These are phyloP conservation scores for Helotiales sp. DNA, from an alignment of 2,329 filamentous ascomycete species.

Conservation along the genomic window DNA sequence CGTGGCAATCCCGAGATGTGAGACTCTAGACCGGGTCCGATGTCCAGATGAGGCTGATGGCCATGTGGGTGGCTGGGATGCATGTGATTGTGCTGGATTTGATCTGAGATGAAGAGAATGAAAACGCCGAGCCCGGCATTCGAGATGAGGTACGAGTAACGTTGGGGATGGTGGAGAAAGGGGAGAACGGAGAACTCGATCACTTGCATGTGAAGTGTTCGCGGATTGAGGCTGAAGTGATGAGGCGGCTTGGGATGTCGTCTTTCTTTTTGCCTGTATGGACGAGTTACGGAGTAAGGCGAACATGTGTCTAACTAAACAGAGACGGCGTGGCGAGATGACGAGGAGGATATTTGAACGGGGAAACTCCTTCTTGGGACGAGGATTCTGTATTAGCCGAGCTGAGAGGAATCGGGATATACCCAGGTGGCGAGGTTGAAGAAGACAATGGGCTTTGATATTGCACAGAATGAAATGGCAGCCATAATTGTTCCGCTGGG, in stretches of 20 bases:
- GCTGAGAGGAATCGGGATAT: slow-evolving; percentile 8
- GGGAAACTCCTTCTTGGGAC: background rate
- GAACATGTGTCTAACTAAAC: background rate
- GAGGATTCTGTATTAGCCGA: background rate
- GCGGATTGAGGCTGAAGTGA: slow-evolving; percentile 1
- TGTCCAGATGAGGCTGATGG: slow-evolving; percentile 10
- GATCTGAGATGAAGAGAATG: background rate
- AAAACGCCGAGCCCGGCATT: background rate
- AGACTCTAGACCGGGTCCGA: background rate
- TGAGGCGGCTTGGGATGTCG: slow-evolving; percentile 8
- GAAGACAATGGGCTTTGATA: background rate
- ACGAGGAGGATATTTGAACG: background rate
- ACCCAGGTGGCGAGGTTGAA: slow-evolving; percentile 6
- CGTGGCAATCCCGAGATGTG: slow-evolving; percentile 10
- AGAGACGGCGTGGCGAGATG: background rate
- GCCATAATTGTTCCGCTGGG: background rate
- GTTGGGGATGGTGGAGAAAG: background rate
- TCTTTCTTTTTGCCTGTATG: slow-evolving; percentile 1
- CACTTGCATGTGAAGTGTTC: background rate
- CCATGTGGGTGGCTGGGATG: slow-evolving; percentile 6
- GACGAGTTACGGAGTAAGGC: background rate
- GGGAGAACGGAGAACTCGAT: background rate
- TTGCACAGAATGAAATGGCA: background rate
- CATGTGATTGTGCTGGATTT: slow-evolving; percentile 7
- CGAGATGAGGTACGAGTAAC: background rate